These are phyloP conservation scores for Rhodotorula sp. DNA, from an alignment of 1,284 basidiomycete species.

Conservation along the genomic window DNA sequence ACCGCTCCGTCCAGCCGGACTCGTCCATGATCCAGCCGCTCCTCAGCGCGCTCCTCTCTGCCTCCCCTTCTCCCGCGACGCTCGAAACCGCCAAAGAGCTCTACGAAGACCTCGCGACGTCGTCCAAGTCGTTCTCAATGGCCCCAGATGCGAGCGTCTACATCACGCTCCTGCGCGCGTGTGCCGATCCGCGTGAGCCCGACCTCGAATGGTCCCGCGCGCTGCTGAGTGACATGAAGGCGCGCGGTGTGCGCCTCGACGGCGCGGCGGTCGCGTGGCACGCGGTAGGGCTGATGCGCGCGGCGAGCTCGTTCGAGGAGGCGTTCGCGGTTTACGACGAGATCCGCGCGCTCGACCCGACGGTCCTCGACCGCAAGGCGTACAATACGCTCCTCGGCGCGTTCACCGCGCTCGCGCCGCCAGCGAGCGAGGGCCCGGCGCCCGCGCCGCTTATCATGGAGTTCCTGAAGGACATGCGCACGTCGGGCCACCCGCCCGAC, in stretches of 20 bases:
- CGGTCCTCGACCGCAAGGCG: slow-evolving; percentile 9
- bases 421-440: slow-evolving; percentile 51
- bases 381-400: slow-evolving; percentile 42
- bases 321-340: slow-evolving; percentile 40
- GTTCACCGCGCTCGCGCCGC: slow-evolving; percentile 37
- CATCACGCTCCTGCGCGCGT: slow-evolving; percentile 32
- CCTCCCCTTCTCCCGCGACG: neutral
- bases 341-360: slow-evolving; percentile 39
- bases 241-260: slow-evolving; percentile 28
- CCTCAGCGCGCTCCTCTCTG: slow-evolving; percentile 22
- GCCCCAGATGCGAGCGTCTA: slow-evolving; percentile 34
- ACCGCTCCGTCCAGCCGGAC: slow-evolving; percentile 31
- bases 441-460: slow-evolving; percentile 69
- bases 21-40: slow-evolving; percentile 39
- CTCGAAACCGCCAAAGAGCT: slow-evolving; percentile 23
- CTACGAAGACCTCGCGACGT: slow-evolving; percentile 39
- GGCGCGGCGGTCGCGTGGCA: slow-evolving; percentile 8
- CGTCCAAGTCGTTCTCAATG: slow-evolving; percentile 15
- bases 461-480: slow-evolving; percentile 81
- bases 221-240: slow-evolving; percentile 34
- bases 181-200: slow-evolving; percentile 25
- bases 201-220: slow-evolving; percentile 32
- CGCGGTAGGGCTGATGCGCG: slow-evolving; percentile 37
- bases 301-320: slow-evolving; percentile 28
- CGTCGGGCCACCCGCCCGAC: slow-evolving; percentile 62